Conservation (phyloP, 352 stramenopile species). For the Paralagenidium karlingii region DNA sequence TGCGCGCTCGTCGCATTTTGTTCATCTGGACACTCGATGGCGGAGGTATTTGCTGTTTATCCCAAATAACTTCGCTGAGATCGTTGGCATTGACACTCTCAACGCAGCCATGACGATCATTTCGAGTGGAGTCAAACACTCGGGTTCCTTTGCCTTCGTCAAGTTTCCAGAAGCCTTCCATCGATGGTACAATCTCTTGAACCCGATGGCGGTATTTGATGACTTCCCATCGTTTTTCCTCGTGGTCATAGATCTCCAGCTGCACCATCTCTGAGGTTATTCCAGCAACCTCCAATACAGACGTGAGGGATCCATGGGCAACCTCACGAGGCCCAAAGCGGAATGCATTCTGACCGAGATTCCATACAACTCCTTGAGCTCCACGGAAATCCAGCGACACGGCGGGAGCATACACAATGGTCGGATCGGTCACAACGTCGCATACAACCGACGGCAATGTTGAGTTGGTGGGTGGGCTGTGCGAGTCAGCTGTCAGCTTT, state of each 20-base stretch:
- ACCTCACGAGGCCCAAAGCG: conserved; percentile 17
- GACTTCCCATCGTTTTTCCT: conserved; percentile 32
- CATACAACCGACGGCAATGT: no score
- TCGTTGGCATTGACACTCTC: background rate
- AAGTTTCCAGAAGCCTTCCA: conserved; percentile 49
- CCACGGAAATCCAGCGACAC: no score
- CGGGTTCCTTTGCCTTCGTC: conserved; percentile 26
- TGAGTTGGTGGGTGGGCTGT: no score
- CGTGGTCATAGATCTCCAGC: conserved; percentile 54
- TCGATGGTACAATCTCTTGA: conserved; percentile 28
- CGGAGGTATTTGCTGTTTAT: no score
- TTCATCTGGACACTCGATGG: background rate
- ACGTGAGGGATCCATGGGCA: conserved; percentile 9
- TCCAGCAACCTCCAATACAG: conserved; percentile 16
- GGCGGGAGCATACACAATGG: background rate
- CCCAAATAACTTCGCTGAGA: no score
- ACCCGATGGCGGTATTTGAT: conserved; percentile 46
- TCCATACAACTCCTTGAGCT: conserved; percentile 53
- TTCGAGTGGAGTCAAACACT: conserved; percentile 27
- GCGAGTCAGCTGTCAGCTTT: no score
- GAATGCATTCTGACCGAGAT: conserved; percentile 50
- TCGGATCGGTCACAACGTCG: no score
- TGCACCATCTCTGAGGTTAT: conserved; percentile 11
- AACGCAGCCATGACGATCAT: conserved; percentile 5
- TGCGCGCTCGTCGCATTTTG: conserved; percentile 8